Evolutionary conservation across 1,284 basidiomycete species (phyloP), one percentile per base, ranked within the genome.

Genomic region (Ceratobasidium sp.): DNA sequence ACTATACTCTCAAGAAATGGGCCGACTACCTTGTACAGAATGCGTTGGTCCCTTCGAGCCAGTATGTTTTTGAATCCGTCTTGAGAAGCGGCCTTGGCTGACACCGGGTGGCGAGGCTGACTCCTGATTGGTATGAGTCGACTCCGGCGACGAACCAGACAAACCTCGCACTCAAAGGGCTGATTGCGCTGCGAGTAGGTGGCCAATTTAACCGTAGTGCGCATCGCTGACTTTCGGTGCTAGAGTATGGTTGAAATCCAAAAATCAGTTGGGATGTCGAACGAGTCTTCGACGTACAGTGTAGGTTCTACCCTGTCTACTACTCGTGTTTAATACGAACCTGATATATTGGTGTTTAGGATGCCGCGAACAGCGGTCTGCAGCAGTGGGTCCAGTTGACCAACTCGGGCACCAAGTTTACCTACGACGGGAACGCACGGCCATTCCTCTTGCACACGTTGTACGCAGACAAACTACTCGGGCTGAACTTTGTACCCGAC

Each of bases 211-310:
- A 21, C 21, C 28, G 2, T 12, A 60, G 33, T 5, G 21, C 6
- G 8, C 18, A 18, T 4, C 1, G n/a, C 36, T 67, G 40, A 67
- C 21, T 42, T 23, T 30, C 2, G 23, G 8, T 21, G 36, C 8
- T 36, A 67, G 63, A 67, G 63, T 21, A 67, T 67, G 63, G 63
- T 67, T 9, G 63, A 67, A 30, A 67, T 67, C 23, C 63, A 67
- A 28, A 56, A 67, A 25, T 49, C 63, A 30, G 63, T 67, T 12
- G 49, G 63, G 25, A 67, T 67, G 63, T 23, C 48, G n/a, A 67
- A 67, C 36, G 63, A 64, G 28, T 64, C 61, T 51, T 64, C 61
- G 7, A 51, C 61, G 25, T 64, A 64, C 23, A 64, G 46, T n/a
- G 61, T 51, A 23, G 51, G 61, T 18, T 33, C 30, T 6, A 33